Evolutionary conservation across 2,329 filamentous ascomycete genomes (phyloP), one percentile per base, ranked within the genome.

Genomic region (Exserohilum turcica): DNA sequence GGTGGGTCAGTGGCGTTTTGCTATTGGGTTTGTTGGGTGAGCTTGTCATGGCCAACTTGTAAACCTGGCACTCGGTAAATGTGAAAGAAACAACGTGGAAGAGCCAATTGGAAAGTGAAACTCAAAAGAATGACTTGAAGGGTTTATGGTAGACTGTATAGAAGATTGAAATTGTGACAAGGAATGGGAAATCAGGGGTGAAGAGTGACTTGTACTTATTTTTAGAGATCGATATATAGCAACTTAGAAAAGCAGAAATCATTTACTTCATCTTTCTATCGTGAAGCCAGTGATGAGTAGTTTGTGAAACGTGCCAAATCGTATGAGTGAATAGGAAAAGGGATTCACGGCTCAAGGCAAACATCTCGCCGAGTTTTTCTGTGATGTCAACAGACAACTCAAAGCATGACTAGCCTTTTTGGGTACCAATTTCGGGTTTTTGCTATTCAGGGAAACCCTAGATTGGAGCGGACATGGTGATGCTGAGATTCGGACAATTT

Each of bases 1-100:
- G 39, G 47, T 50, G 47, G 47, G 47, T 44, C n/a, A 50, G 39
- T 38, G 47, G 47, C 9, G 39, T 50, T 10, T 12, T 50, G 39
- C 31, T 44, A 9, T 44, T n/a, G 6, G 39, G 47, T 24, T 37
- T 44, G n/a, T 12, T 50, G 15, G 47, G 29, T 16, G 39, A 50
- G 24, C 27, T 50, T 24, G 2, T 50, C 32, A 50, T 50, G 47
- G 32, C 39, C 13, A 44, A 36, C 13, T 36, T 21, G 12, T 43
- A 16, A 49, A n/a, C 29, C 13, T 31, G 39, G 32, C 8, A 42
- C 4, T 37, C 15, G 27, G 6, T 12, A 24, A n/a, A n/a, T n/a
- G n/a, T n/a, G n/a, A n/a, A n/a, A n/a, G n/a, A n/a, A n/a, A n/a
- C n/a, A n/a, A n/a, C n/a, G n/a, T n/a, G n/a, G n/a, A n/a, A n/a